Evolutionary conservation across 1,284 basidiomycete species (phyloP).

Genomic region (Lentinula novae-zelandiae): DNA sequence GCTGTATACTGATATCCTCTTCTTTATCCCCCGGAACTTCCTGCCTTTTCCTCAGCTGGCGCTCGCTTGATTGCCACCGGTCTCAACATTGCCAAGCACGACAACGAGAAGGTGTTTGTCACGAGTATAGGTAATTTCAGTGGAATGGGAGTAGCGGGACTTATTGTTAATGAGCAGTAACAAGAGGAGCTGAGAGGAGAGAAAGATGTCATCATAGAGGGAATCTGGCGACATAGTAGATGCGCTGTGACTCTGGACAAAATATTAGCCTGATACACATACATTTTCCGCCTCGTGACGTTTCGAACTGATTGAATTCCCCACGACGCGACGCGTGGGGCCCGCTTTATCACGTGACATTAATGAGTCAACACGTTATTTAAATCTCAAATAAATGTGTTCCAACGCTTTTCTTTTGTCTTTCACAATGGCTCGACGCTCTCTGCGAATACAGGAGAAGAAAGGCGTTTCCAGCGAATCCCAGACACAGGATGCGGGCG

Average conservation of each 20-base stretch:
- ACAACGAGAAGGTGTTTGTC: slow-evolving; percentile 72
- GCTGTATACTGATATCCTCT: not conserved
- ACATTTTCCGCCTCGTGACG: too few relatives aligned
- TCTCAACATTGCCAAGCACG: slow-evolving; percentile 79
- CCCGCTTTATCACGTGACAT: too few relatives aligned
- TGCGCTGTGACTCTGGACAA: too few relatives aligned
- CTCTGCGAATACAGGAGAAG: not conserved
- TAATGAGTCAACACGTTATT: too few relatives aligned
- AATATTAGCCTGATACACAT: too few relatives aligned
- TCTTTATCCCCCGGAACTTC: not conserved
- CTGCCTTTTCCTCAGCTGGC: slow-evolving; percentile 53
- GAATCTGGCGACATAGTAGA: too few relatives aligned
- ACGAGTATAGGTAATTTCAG: slow-evolving; percentile 96
- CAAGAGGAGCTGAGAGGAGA: not conserved
- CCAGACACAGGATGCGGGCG: not conserved
- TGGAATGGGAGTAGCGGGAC: slow-evolving; percentile 82
- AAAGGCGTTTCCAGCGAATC: not conserved
- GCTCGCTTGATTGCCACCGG: slow-evolving; percentile 87
- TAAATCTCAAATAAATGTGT: too few relatives aligned
- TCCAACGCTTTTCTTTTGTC: not conserved
- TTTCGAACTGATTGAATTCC: too few relatives aligned
- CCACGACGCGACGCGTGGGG: too few relatives aligned
- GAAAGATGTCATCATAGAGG: too few relatives aligned
- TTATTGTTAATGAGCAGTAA: not conserved
- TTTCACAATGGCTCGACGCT: not conserved